Base-by-base conservation (phyloP, 2,329 filamentous ascomycete genomes). In the Xylariales sp. region DNA sequence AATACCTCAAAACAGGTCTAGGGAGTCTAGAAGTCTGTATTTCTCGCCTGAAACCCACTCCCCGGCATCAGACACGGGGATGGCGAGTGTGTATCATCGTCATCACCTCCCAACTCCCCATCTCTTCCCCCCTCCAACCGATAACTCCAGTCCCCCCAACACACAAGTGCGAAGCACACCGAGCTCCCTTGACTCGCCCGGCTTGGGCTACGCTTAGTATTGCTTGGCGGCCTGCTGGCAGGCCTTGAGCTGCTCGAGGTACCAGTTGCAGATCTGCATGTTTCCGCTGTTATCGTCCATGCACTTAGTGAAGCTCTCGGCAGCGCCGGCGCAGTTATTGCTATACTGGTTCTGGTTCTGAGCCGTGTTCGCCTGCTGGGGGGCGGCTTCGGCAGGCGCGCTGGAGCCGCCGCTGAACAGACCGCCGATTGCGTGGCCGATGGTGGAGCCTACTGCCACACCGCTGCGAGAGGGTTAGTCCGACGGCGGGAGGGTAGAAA, bases 241-340 rank as follows among this genome's bases (percentile, higher is more conserved):
- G 64, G 92, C 91, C 87, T 94, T 95, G 82, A 99, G 86, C 88
- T 99, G 95, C 81, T 99, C 96, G 76, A 99, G 84, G 82, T 99
- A 99, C 94, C 95, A 99, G 74, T 92, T 92, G 85, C 96, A 99
- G 79, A 97, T 97, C 79, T 91, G 91, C 91, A 99, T 90, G 83
- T 96, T 94, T 75, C 96, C 96, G 79, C 90, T 85, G 82, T 99
- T 92, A 78, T 98, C 93, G 81, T 98, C 94, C 91, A 99, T 91
- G 87, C 96, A 99, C 84, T 91, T 91, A 77, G 93, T 94, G 87
- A 99, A 98, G 83, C 88, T 89, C 82, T 90, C 89, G 62, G 94
- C 90, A 75, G 96, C 93, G 62, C 86, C 88, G 71, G 89, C 89
- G 84, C 96, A 99, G 80, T 91, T 92, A 81, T 91, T 86, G 78